Conservation (phyloP, 371 early-diverging fungal species). For the Encephalitozoon hellem region DNA sequence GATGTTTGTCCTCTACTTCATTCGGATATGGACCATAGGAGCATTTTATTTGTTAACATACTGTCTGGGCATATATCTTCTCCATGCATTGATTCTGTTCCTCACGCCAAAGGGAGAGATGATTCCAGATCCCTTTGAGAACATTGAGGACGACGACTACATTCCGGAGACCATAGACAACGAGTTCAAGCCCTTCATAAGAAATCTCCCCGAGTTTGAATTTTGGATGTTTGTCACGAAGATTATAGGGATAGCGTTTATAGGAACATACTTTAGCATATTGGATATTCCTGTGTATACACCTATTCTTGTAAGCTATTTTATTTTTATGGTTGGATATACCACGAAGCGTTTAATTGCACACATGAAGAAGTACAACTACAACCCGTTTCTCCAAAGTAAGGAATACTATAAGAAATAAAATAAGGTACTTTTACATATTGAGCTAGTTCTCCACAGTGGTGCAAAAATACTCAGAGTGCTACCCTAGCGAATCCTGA, state of each 20-base stretch:
- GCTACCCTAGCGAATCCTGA: constrained; percentile 1
- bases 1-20: constrained; percentile 42
- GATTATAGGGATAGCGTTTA: constrained; percentile 27
- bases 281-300: constrained; percentile 96
- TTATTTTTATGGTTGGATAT: constrained; percentile 76
- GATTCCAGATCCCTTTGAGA: constrained; percentile 60
- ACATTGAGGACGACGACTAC: constrained; percentile 47
- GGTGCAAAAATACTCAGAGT: neutral
- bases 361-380: constrained; percentile 93
- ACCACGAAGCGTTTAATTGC: constrained; percentile 86
- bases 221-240: constrained; percentile 69
- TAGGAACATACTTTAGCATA: constrained; percentile 59
- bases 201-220: constrained; percentile 96
- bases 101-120: constrained; percentile 58
- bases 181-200: constrained; percentile 90
- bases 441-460: neutral
- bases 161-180: constrained; percentile 65
- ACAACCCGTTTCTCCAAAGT: constrained; percentile 85
- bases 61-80: constrained; percentile 56
- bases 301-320: constrained; percentile 71
- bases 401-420: constrained; percentile 68
- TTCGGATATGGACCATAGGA: constrained; percentile 33
- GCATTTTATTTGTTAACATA: constrained; percentile 58
- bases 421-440: neutral
- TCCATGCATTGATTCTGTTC: constrained; percentile 60